Percentiles rank a stretch among this genome's conserved stretches.
Evolutionary conservation across 768 basidiomycete species (phyloP).

Genomic region (Piloderma croceum): DNA sequence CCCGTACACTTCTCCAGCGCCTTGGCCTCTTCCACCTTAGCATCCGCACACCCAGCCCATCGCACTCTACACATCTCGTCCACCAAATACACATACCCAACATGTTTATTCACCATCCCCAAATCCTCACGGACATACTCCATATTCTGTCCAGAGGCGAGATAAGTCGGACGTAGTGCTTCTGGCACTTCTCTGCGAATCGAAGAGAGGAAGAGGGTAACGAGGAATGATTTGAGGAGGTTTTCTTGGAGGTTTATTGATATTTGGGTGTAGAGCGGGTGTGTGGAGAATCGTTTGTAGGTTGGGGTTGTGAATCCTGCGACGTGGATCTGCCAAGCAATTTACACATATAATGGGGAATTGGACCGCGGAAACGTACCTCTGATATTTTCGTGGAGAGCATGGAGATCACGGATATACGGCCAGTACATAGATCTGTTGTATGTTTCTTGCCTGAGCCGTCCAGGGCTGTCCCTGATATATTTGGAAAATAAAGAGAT

Average conservation of each 20-base stretch:
- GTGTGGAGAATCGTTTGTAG: conserved; percentile 41
- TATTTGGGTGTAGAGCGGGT: conserved; percentile 65
- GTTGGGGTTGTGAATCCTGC: conserved; percentile 62
- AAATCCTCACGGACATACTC: conserved; percentile 81
- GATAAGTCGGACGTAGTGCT: conserved; percentile 62
- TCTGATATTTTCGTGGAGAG: conserved; percentile 86
- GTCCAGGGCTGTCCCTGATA: conserved; percentile 65
- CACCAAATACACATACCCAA: conserved; percentile 89
- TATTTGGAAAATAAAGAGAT: conserved; percentile 88
- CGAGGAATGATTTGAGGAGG: conserved; percentile 83
- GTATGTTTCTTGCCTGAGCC: conserved; percentile 59
- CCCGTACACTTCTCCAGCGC: conserved; percentile 64
- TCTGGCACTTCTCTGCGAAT: conserved; percentile 63
- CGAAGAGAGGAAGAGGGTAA: conserved; percentile 75
- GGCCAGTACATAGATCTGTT: conserved; percentile 68
- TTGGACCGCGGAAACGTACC: conserved; percentile 36
- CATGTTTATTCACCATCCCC: conserved; percentile 82
- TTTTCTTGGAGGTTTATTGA: conserved; percentile 96
- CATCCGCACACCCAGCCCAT: conserved; percentile 90
- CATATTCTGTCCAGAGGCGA: conserved; percentile 79
- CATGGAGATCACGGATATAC: conserved; percentile 75
- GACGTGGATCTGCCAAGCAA: conserved; percentile 59
- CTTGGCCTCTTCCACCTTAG: conserved; percentile 64
- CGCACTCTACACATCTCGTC: conserved; percentile 81
- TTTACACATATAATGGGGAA: conserved; percentile 1